Conservation (phyloP, 1,139 yeast species). For the Diutina sp. region DNA sequence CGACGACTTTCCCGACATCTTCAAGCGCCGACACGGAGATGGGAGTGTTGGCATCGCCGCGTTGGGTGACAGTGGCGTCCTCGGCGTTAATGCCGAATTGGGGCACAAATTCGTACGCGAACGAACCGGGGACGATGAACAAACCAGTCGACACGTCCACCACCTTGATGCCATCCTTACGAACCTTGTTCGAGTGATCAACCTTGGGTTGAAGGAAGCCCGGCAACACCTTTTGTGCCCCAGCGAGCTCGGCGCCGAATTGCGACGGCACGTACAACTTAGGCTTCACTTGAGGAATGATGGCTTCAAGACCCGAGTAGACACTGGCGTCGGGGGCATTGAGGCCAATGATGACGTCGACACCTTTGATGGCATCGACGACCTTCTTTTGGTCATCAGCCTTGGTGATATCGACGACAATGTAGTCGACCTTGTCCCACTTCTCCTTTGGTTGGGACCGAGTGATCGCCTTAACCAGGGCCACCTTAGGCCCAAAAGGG, state of each 20-base stretch:
- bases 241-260: conserved; percentile 33
- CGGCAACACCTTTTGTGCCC: conserved; percentile 14
- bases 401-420: conserved; percentile 15
- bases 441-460: conserved; percentile 20
- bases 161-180: conserved; percentile 36
- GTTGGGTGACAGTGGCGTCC: conserved; percentile 20
- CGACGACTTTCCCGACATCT: conserved; percentile 39
- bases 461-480: conserved; percentile 41
- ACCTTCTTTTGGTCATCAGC: conserved; percentile 11
- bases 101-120: conserved; percentile 20
- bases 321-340: conserved; percentile 15
- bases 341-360: conserved; percentile 39
- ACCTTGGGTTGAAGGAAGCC: conserved; percentile 25
- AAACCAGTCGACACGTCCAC: conserved; percentile 33
- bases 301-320: conserved; percentile 15
- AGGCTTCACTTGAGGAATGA: conserved; percentile 30
- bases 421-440: conserved; percentile 28
- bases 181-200: conserved; percentile 24
- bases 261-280: conserved; percentile 51
- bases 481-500: conserved; percentile 28
- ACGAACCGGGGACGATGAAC: conserved; percentile 30
- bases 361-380: conserved; percentile 27
- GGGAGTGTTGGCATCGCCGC: conserved; percentile 27
- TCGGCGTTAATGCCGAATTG: conserved; percentile 25
- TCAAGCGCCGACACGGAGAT: conserved; percentile 19